Evolutionary conservation across 2,329 filamentous ascomycete species (phyloP).

Genomic region (Hansfordia pulvinata): DNA sequence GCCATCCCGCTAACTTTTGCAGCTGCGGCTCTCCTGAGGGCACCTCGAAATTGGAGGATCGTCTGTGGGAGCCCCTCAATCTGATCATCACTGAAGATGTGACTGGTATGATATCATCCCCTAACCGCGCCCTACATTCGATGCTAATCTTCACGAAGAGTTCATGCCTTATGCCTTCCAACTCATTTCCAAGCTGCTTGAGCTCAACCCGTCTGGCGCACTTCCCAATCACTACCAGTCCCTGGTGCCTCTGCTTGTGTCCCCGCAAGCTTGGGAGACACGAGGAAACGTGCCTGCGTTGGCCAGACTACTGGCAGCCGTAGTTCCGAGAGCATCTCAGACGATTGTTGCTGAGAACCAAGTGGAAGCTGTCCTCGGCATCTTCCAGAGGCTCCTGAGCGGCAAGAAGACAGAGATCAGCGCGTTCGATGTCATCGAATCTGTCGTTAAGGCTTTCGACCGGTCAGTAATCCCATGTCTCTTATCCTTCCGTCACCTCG

Average conservation of each 20-base stretch:
- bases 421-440: slow-evolving; percentile 82
- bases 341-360: slow-evolving; percentile 69
- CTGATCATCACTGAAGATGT: slow-evolving; percentile 70
- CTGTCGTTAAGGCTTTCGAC: slow-evolving; percentile 60
- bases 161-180: slow-evolving; percentile 97
- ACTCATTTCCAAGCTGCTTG: slow-evolving; percentile 79
- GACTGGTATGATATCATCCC: slow-evolving; percentile 38
- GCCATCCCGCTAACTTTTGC: slow-evolving; percentile 13
- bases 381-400: slow-evolving; percentile 82
- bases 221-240: slow-evolving; percentile 71
- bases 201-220: slow-evolving; percentile 67
- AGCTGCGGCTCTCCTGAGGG: slow-evolving; percentile 53
- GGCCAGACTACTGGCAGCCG: slow-evolving; percentile 68
- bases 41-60: slow-evolving; percentile 62
- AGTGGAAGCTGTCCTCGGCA: slow-evolving; percentile 77
- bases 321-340: slow-evolving; percentile 64
- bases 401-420: slow-evolving; percentile 75
- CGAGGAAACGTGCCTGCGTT: slow-evolving; percentile 88
- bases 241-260: slow-evolving; percentile 65
- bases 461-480: slow-evolving; percentile 36
- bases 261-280: slow-evolving; percentile 77
- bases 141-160: slow-evolving; percentile 38
- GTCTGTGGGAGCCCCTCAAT: slow-evolving; percentile 74
- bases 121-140: not conserved
- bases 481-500: too few species aligned